Conservation (phyloP, 345 rosid species). For the Gossypium thurberi region DNA sequence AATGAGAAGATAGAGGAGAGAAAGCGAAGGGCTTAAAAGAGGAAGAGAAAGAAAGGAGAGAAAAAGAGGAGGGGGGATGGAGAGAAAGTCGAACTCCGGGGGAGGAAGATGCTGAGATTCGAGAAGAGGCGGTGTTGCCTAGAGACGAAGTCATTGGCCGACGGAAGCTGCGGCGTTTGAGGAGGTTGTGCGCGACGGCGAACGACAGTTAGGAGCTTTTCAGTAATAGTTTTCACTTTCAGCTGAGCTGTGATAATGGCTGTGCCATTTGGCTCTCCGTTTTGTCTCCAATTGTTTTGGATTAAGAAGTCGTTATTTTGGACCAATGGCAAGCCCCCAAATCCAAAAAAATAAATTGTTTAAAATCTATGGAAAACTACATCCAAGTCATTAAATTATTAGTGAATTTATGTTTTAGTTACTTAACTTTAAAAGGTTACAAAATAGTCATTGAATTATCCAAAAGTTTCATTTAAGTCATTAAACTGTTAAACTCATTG, state of each 20-base stretch:
- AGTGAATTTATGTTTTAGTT: no score
- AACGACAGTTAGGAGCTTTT: no score
- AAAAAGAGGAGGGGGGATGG: not conserved
- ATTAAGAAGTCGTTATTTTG: not conserved
- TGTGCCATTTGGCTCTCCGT: not conserved
- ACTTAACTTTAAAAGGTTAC: fast-evolving
- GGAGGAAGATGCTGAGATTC: not conserved
- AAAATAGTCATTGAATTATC: no score
- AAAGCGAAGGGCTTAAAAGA: not conserved
- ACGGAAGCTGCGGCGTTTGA: not conserved
- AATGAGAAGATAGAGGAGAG: not conserved
- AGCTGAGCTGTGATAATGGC: not conserved
- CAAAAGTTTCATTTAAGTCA: no score
- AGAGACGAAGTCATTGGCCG: not conserved
- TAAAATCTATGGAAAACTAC: no score
- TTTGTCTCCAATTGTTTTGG: not conserved
- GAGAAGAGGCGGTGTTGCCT: not conserved
- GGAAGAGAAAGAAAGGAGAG: not conserved
- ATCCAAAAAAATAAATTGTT: no score
- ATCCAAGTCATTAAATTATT: no score
- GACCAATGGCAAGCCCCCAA: not conserved
- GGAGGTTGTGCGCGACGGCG: not conserved
- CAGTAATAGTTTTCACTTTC: not conserved
- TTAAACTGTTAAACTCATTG: no score
- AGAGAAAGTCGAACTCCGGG: not conserved